Conservation (phyloP, 2,329 filamentous ascomycete genomes). For the Ceratocystiopsis minuta region DNA sequence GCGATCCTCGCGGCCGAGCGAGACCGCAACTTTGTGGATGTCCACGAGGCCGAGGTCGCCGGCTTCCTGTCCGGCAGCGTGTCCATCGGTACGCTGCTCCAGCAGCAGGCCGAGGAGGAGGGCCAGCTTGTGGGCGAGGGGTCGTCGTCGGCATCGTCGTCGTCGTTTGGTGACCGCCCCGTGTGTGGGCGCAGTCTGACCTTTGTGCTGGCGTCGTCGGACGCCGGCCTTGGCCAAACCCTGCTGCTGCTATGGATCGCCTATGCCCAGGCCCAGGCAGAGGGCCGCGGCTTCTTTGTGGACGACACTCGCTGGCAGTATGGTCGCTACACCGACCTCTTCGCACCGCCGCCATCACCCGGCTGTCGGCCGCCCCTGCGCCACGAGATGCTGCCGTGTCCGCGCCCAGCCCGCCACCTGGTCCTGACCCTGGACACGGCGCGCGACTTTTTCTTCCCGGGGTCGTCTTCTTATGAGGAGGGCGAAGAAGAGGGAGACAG, state of each 20-base stretch:
- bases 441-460: constrained; percentile 41
- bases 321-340: constrained; percentile 55
- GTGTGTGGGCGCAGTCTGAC: constrained; percentile 57
- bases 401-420: constrained; percentile 56
- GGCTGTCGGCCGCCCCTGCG: constrained; percentile 53
- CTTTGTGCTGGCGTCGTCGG: constrained; percentile 54
- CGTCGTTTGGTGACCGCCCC: constrained; percentile 26
- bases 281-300: constrained; percentile 63
- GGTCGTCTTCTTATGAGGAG: not conserved
- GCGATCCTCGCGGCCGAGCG: not conserved
- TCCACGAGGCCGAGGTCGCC: constrained; percentile 48
- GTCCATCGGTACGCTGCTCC: constrained; percentile 17
- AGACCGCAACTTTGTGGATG: constrained; percentile 50
- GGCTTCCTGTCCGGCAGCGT: constrained; percentile 38
- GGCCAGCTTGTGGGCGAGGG: constrained; percentile 28
- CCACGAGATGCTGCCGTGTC: constrained; percentile 64
- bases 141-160: constrained; percentile 10
- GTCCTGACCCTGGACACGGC: constrained; percentile 54
- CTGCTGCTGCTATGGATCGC: constrained; percentile 70
- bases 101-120: constrained; percentile 12
- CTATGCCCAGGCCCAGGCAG: constrained; percentile 59
- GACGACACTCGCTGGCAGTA: constrained; percentile 76
- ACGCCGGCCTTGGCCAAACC: constrained; percentile 60
- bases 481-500: constrained; percentile 8
- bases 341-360: constrained; percentile 46